Base-by-base conservation (phyloP, 768 basidiomycete genomes). In the Coprinellus micaceus region DNA sequence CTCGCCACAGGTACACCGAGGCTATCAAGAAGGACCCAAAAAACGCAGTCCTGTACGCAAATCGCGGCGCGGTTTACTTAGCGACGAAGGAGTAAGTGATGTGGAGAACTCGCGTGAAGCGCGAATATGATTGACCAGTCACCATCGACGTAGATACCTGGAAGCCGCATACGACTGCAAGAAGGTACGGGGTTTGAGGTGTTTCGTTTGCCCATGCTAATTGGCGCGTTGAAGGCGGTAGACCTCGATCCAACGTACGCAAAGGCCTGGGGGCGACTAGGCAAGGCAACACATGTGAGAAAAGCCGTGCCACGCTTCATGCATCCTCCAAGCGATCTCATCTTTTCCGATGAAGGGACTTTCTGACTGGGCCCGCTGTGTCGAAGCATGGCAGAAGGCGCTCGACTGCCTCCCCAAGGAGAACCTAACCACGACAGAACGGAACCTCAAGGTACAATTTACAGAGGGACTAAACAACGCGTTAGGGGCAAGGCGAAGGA, bases 181-280 rank as follows among this genome's bases (percentile, higher is more conserved):
- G n/a, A 43, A 43, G 40, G 40, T 43, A 4, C 11, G 49, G 12
- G 15, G 19, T 28, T 15, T 12, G 12, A 19, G 13, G 5, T 13
- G 15, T 30, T 13, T 24, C 4, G 22, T 30, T 6, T 12, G 12
- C 29, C 26, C 19, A 24, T 29, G 25, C 49, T 51, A 11, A 52
- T 13, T n/a, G 21, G 7, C 3, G 4, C 21, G 26, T 15, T 45
- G 22, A 24, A 55, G 54, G 54, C 54, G 3, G 17, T 47, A 7
- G 30, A 46, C 10, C 33, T 55, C 19, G 54, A 55, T 26, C 54
- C 44, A 4, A 24, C 4, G 4, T 55, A 55, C 24, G 28, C 26
- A 4, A 55, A 55, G 37, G 54, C 54, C 21, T 55, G 54, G 54
- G 54, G 54, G 37, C 7, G 54, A 25, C 30, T 55, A 7, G 54